Base-by-base conservation (phyloP, 176 grass and related monocot genomes). In the Oryza meridionalis region DNA sequence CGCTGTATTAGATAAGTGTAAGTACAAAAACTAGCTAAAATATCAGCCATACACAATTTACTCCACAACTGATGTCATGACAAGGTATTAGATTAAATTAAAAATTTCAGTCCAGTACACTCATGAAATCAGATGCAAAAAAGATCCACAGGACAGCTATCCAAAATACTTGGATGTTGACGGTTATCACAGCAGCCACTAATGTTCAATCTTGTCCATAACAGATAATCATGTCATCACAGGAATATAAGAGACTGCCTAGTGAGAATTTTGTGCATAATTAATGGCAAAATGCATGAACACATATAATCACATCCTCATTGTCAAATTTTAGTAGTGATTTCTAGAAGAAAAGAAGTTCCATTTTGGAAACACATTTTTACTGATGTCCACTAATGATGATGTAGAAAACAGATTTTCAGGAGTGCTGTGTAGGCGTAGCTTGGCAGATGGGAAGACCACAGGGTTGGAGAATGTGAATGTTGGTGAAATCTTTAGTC, bases 101-200 rank as follows among this genome's bases (percentile, higher is more conserved):
- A 42, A 62, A 69, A 19, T 38, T 26, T 81, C 19, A 10, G 66
- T 21, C 58, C 21, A 49, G 62, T 9, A 46, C 11, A 72, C 65
- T 26, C 9, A 47, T 67, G 26, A 2, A 44, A 44, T 21, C 55
- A 59, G 31, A 77, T 51, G 40, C 17, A 71, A 42, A 22, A 65
- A 78, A 59, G n/a, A 73, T 82, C 29, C 16, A 86, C 9, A 70
- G 29, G 38, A 72, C n/a, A 84, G 11, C n/a, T 21, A 79, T 75
- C 4, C 13, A 37, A 49, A 58, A 72, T 67, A 86, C 2, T 3
- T 29, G 24, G 10, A 19, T 27, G 2, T 50, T 65, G n/a, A 55
- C 43, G 29, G 2, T 67, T 53, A 67, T 75, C 72, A 14, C 16
- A 31, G 40, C 9, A 44, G 53, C 53, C 33, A 77, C 16, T 31